phyloP scores from a whole-genome alignment of 768 basidiomycete genomes.

The Rhodosporidiobolus odoratus region DNA sequence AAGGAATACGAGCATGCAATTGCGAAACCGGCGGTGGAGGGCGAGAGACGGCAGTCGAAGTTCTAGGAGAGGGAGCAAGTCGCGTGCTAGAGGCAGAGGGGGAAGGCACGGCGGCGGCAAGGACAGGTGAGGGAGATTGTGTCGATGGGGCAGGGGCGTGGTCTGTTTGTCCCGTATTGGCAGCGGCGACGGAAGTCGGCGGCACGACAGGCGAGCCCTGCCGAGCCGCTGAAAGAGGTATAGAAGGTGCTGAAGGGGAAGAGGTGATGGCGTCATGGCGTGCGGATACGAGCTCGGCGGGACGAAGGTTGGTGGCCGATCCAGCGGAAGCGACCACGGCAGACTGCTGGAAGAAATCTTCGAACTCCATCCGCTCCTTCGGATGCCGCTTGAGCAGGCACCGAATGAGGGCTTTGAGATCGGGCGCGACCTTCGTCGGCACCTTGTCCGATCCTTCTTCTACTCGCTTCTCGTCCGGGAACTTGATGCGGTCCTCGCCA shows the following conservation, averaged over 20 bases:
- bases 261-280: slow-evolving; percentile 10
- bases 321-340: slow-evolving; percentile 26
- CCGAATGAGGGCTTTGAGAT: slow-evolving; percentile 83
- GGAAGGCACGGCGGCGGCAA: not conserved
- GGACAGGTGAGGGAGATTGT: not conserved
- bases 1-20: slow-evolving; percentile 2
- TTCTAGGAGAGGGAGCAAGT: not conserved
- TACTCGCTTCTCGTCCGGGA: slow-evolving; percentile 67
- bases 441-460: slow-evolving; percentile 43
- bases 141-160: not conserved
- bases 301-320: slow-evolving; percentile 5
- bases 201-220: slow-evolving; percentile 39
- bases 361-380: slow-evolving; percentile 75
- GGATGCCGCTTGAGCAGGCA: slow-evolving; percentile 77
- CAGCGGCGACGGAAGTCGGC: slow-evolving; percentile 40
- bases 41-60: not conserved
- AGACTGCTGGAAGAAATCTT: slow-evolving; percentile 71
- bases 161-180: slow-evolving; percentile 38
- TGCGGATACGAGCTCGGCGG: slow-evolving; percentile 30
- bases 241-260: not conserved
- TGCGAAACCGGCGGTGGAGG: not conserved
- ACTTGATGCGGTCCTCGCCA: slow-evolving; percentile 76
- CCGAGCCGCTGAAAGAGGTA: slow-evolving; percentile 23
- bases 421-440: slow-evolving; percentile 56
- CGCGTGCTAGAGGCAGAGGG: not conserved